A percentile compares a stretch with the other conserved stretches of the same genome.
These are phyloP conservation scores for Quercus cerris DNA, from an alignment of 306 rosid genomes.

Conservation along the genomic window DNA sequence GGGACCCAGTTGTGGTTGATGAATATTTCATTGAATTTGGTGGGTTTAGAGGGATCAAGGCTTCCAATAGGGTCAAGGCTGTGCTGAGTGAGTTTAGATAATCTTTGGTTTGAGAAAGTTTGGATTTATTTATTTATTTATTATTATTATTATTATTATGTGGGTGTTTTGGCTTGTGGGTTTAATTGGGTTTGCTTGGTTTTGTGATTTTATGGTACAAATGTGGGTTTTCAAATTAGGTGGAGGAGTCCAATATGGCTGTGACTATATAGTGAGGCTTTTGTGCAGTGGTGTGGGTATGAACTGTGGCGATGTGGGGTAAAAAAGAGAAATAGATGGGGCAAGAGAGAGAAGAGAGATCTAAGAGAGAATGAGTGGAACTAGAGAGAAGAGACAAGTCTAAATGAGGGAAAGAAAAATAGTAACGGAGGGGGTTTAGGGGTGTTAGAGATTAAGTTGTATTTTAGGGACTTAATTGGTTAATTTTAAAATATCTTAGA, in stretches of 20 bases:
- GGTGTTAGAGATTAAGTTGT: too few relatives aligned
- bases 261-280: constrained; percentile 29
- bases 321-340: too few relatives aligned
- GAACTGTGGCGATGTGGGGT: too few relatives aligned
- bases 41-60: constrained; percentile 11
- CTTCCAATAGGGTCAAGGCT: constrained; percentile 18
- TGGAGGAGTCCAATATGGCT: constrained; percentile 16
- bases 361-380: too few relatives aligned
- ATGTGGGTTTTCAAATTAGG: background rate
- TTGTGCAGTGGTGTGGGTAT: background rate
- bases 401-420: too few relatives aligned
- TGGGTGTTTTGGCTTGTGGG: background rate
- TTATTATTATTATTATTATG: too few relatives aligned
- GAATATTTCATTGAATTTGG: constrained; percentile 20
- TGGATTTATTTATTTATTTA: background rate
- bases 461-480: too few relatives aligned
- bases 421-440: too few relatives aligned
- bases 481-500: too few relatives aligned
- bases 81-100: constrained; percentile 29
- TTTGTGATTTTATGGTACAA: background rate
- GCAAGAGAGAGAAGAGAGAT: too few relatives aligned
- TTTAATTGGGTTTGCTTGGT: constrained; percentile 2
- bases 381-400: too few relatives aligned
- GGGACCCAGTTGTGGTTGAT: constrained; percentile 20
- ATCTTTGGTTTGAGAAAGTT: background rate